Conservation (phyloP, 2,329 filamentous ascomycete species). For the Ceratocystis harringtonii region DNA sequence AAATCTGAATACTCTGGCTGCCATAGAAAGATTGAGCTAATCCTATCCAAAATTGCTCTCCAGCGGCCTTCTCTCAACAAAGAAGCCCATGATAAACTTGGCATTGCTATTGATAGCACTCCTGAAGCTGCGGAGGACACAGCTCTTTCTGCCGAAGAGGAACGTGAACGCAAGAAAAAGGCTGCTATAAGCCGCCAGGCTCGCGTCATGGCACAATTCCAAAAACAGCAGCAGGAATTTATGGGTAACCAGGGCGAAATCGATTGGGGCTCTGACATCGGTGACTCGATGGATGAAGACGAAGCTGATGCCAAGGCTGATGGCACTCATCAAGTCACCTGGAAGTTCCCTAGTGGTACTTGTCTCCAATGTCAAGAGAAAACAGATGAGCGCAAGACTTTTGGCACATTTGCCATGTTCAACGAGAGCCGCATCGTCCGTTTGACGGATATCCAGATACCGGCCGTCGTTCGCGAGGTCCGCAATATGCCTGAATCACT, state of each 20-base stretch:
- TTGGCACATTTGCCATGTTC: conserved; percentile 84
- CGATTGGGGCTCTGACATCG: conserved; percentile 68
- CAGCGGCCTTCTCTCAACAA: conserved; percentile 63
- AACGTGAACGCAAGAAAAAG: conserved; percentile 74
- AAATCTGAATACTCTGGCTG: conserved; percentile 69
- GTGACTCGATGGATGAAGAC: conserved; percentile 58
- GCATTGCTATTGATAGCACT: conserved; percentile 60
- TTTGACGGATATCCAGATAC: conserved; percentile 68
- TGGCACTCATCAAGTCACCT: conserved; percentile 45
- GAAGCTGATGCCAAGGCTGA: conserved; percentile 42
- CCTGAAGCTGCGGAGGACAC: conserved; percentile 45
- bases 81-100: conserved; percentile 46
- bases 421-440: conserved; percentile 74
- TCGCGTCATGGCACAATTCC: conserved; percentile 93
- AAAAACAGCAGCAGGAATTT: conserved; percentile 93
- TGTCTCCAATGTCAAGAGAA: conserved; percentile 97
- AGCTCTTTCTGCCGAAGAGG: conserved; percentile 49
- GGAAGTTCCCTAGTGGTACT: conserved; percentile 83
- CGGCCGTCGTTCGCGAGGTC: conserved; percentile 73
- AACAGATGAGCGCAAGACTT: conserved; percentile 73
- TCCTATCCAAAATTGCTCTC: conserved; percentile 73
- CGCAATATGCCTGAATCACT: conserved; percentile 63
- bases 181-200: conserved; percentile 81
- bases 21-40: conserved; percentile 68
- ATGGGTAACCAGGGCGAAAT: conserved; percentile 65